Conservation (phyloP, 2,329 filamentous ascomycete genomes). For the Penicillium corylophilum region DNA sequence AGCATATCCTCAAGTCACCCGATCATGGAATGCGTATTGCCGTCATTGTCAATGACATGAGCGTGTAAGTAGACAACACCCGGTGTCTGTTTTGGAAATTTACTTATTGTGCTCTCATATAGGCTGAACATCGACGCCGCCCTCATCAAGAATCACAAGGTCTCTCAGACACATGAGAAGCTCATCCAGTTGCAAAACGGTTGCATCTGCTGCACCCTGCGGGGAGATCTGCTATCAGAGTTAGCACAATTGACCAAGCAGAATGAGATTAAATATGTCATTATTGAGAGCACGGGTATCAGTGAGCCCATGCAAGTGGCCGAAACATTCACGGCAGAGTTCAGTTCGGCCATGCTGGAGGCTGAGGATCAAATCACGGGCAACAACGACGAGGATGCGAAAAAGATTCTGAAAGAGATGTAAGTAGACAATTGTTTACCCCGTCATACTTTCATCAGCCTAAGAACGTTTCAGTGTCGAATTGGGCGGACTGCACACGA, state of each 20-base stretch:
- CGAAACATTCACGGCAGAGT: conserved; percentile 65
- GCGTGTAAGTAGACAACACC: conserved; percentile 47
- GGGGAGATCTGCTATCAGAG: conserved; percentile 69
- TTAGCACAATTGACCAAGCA: conserved; percentile 64
- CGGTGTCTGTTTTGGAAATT: not conserved
- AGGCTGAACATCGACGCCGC: conserved; percentile 66
- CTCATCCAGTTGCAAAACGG: conserved; percentile 69
- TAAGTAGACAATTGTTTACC: conserved; percentile 28
- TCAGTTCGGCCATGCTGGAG: conserved; percentile 50
- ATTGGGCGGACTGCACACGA: conserved; percentile 63
- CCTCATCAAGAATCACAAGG: conserved; percentile 57
- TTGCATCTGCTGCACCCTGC: conserved; percentile 74
- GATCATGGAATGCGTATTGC: conserved; percentile 68
- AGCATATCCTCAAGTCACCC: conserved; percentile 63
- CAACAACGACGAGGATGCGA: conserved; percentile 43
- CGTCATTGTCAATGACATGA: conserved; percentile 73
- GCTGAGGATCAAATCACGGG: conserved; percentile 48
- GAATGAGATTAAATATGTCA: conserved; percentile 66
- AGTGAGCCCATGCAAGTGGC: conserved; percentile 73
- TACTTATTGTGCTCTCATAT: not conserved
- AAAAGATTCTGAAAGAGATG: conserved; percentile 49
- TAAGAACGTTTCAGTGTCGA: conserved; percentile 40
- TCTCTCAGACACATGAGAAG: conserved; percentile 62
- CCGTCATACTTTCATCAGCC: conserved; percentile 5
- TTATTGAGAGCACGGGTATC: conserved; percentile 71